Conservation (phyloP, 768 basidiomycete genomes). For the Arthromyces matolae region DNA sequence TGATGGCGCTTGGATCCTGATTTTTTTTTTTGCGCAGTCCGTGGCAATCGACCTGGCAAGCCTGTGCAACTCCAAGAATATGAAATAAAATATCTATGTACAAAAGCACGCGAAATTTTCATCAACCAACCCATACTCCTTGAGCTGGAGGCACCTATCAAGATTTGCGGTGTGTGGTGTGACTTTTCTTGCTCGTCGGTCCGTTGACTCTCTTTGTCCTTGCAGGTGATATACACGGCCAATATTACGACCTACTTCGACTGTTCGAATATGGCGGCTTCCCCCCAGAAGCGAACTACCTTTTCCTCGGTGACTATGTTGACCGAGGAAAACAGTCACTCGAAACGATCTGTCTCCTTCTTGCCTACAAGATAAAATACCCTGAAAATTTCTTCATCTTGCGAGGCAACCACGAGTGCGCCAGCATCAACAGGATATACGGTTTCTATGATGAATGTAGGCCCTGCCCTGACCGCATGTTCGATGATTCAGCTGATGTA, state of each 20-base stretch:
- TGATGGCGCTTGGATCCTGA: conserved; percentile 13
- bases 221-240: conserved; percentile 96
- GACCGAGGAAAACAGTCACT: conserved; percentile 98
- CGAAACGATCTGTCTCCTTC: conserved; percentile 98
- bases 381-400: conserved; percentile 99
- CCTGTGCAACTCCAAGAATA: conserved; percentile 97
- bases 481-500: conserved; percentile 11
- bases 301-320: conserved; percentile 99
- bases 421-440: conserved; percentile 99
- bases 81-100: conserved; percentile 99
- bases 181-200: conserved; percentile 16
- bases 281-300: conserved; percentile 99
- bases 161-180: conserved; percentile 87
- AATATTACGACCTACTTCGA: conserved; percentile 97
- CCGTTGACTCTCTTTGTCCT: conserved; percentile 11
- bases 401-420: conserved; percentile 98
- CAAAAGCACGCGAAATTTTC: conserved; percentile 98
- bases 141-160: conserved; percentile 98
- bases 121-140: conserved; percentile 98
- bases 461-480: conserved; percentile 18
- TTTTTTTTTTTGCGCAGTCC: conserved; percentile 52
- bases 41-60: conserved; percentile 97
- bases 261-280: conserved; percentile 99
- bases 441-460: conserved; percentile 99
- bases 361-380: conserved; percentile 99